phyloP scores from a whole-genome alignment of 2,329 filamentous ascomycete species.

The Dactylonectria macrodidyma region DNA sequence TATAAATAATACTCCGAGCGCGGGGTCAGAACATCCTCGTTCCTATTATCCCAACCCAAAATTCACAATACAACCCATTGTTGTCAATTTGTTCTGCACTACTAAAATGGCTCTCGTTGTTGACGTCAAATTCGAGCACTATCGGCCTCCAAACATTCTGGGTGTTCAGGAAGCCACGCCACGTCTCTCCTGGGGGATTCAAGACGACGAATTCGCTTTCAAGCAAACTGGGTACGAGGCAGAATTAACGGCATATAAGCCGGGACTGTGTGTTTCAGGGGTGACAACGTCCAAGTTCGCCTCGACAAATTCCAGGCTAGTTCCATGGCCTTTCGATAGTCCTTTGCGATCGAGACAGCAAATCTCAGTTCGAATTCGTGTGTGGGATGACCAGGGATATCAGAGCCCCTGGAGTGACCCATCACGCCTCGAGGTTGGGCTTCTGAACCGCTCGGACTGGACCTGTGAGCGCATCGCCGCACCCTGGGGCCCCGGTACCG shows the following conservation, averaged over 20 bases:
- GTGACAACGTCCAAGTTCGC: background rate
- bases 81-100: no score
- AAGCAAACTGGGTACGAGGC: constrained; percentile 29
- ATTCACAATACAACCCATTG: no score
- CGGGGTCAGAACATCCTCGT: no score
- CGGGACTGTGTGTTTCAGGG: no score
- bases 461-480: constrained; percentile 52
- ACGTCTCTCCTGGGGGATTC: constrained; percentile 35
- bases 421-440: constrained; percentile 48
- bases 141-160: constrained; percentile 16
- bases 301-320: constrained; percentile 5
- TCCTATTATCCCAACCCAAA: no score
- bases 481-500: constrained; percentile 28
- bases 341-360: constrained; percentile 15
- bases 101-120: constrained; percentile 4
- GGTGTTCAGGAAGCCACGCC: constrained; percentile 25
- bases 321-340: constrained; percentile 24
- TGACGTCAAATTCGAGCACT: constrained; percentile 32
- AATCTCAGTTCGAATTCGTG: constrained; percentile 24
- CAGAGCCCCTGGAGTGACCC: constrained; percentile 29
- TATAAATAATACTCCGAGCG: no score
- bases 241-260: constrained; percentile 11
- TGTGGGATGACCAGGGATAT: background rate
- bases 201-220: background rate
- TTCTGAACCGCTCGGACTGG: constrained; percentile 50